Evolutionary conservation across 2,329 filamentous ascomycete species (phyloP), one percentile per base, ranked within the genome.

Genomic region (Aureobasidium sp.): DNA sequence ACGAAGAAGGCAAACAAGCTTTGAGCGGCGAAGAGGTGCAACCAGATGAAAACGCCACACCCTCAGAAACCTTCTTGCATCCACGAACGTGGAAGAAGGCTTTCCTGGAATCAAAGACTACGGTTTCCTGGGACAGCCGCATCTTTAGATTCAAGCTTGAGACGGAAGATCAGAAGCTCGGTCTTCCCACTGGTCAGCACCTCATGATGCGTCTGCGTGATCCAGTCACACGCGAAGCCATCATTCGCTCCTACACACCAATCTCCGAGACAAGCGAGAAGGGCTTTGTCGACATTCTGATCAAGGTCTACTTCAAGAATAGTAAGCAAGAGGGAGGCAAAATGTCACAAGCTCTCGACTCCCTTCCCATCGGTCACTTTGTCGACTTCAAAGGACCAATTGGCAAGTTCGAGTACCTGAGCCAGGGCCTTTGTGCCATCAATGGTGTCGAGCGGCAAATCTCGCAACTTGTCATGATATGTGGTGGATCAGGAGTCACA

Each of bases 361-460:
- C 79, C 10, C 73, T 95, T 1, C 81, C 85, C 0, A 59, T 88
- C 0, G 88, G 87, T 8, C 81, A 88, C 57, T 76, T 75, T 39
- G 82, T 93, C 51, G 88, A 95, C 47, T 85, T 95, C 74, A 94
- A 93, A 70, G 90, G 90, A 0, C 90, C 90, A 0, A 84, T 90
- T 4, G 90, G 90, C 6, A 88, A 88, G 61, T 91, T 95, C 58
- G 80, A 86, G 62, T 95, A 95, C 62, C 72, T 84, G 0, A 85
- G 86, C 0, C 69, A 73, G 0, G 89, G 90, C 0, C 58, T 68
- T 2, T 88, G 86, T 61, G 64, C 71, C 0, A 70, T 95, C 37
- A 79, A 79, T 27, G 79, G 79, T 0, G 75, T 72, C 17, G 66
- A 74, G 54, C 73, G 83, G 8, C 68, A 61, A 0, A 79, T 94